Conservation (phyloP, 805 yeast species). For the Teunomyces panamensis region DNA sequence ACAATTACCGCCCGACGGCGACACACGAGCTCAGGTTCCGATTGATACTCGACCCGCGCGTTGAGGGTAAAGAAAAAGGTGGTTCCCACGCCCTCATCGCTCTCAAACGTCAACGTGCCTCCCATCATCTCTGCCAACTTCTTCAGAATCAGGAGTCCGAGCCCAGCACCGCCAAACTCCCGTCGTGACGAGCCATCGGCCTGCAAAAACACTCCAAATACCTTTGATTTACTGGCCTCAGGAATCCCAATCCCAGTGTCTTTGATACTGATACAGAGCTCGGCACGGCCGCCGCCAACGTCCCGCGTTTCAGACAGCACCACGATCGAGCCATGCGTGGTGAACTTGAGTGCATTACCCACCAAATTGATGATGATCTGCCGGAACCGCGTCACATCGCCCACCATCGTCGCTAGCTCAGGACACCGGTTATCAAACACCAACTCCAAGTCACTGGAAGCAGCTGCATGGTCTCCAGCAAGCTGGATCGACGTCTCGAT, state of each 20-base stretch:
- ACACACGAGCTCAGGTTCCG: slow-evolving; percentile 17
- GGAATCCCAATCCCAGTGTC: slow-evolving; percentile 59
- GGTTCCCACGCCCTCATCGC: slow-evolving; percentile 46
- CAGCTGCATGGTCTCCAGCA: slow-evolving; percentile 45
- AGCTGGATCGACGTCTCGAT: slow-evolving; percentile 47
- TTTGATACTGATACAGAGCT: slow-evolving; percentile 37
- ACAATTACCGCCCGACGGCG: slow-evolving; percentile 25
- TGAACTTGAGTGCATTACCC: slow-evolving; percentile 55
- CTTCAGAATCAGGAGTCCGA: slow-evolving; percentile 48
- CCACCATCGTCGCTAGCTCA: slow-evolving; percentile 35
- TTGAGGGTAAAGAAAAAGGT: slow-evolving; percentile 40
- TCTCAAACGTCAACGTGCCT: slow-evolving; percentile 45
- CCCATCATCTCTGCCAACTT: slow-evolving; percentile 49
- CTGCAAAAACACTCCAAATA: slow-evolving; percentile 53
- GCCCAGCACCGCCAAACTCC: slow-evolving; percentile 52
- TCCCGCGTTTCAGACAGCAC: slow-evolving; percentile 32
- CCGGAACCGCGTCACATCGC: slow-evolving; percentile 49
- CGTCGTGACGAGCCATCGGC: slow-evolving; percentile 55
- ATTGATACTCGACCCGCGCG: slow-evolving; percentile 23
- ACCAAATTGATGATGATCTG: slow-evolving; percentile 51
- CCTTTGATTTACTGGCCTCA: slow-evolving; percentile 38
- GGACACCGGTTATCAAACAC: slow-evolving; percentile 43
- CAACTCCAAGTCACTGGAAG: slow-evolving; percentile 42
- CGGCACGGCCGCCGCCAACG: slow-evolving; percentile 30
- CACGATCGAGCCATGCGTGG: slow-evolving; percentile 41